Percentiles rank a stretch among this genome's conserved stretches.
phyloP scores from a whole-genome alignment of 208 protist genomes.

The Trypanosoma melophagium region DNA sequence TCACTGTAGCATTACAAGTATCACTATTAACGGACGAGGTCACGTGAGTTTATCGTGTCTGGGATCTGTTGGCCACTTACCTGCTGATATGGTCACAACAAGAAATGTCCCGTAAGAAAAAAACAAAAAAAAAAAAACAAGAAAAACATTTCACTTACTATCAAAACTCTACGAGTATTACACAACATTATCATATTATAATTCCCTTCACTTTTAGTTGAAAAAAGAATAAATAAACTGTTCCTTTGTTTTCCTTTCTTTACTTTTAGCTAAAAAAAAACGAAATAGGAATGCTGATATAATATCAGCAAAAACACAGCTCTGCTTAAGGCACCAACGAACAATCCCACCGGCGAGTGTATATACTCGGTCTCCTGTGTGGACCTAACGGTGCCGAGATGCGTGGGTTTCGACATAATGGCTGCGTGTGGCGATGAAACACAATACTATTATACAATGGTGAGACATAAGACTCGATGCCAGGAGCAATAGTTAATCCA shows the following conservation, averaged over 20 bases:
- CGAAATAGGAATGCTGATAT: background rate
- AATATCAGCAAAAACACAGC: no score
- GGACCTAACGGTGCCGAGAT: constrained; percentile 66
- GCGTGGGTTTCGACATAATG: background rate
- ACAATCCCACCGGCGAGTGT: constrained; percentile 71
- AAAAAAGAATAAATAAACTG: no score
- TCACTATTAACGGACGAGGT: constrained; percentile 54
- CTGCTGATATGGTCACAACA: constrained; percentile 47
- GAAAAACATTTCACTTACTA: no score
- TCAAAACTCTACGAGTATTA: no score
- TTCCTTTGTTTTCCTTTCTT: background rate
- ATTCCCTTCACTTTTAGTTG: no score
- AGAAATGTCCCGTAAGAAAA: constrained; percentile 46
- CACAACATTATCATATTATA: background rate
- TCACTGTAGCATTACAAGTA: constrained; percentile 69
- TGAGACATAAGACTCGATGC: constrained; percentile 13
- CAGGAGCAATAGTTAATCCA: constrained; percentile 17
- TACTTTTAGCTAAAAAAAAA: background rate
- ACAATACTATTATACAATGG: constrained; percentile 8
- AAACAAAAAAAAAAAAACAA: background rate
- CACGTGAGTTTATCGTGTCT: constrained; percentile 45
- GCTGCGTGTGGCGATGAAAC: constrained; percentile 1
- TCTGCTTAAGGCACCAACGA: constrained; percentile 41
- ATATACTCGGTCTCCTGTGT: constrained; percentile 54
- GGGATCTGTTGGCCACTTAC: constrained; percentile 60